A percentile compares a stretch with the other conserved stretches of the same genome.
phyloP scores from a whole-genome alignment of 257 asterid species.

The Sherardia arvensis region DNA sequence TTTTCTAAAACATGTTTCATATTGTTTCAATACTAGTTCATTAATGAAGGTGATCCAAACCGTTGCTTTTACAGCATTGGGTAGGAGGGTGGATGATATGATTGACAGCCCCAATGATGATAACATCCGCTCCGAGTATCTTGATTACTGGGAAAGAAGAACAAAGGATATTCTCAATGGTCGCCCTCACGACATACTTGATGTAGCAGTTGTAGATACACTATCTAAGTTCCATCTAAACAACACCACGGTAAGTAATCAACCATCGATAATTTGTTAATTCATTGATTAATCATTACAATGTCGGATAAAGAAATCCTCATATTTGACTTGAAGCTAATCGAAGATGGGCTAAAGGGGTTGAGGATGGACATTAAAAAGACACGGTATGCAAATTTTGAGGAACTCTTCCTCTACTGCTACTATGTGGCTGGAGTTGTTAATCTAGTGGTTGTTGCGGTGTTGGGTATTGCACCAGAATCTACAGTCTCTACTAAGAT shows the following conservation, averaged over 20 bases:
- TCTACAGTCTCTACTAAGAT: constrained; percentile 36
- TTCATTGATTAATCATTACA: too few species aligned
- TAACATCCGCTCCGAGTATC: constrained; percentile 36
- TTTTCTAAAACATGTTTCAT: neutral
- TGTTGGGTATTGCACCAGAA: constrained; percentile 80
- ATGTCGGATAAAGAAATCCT: too few species aligned
- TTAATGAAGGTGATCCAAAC: too few species aligned
- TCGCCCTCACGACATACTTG: constrained; percentile 65
- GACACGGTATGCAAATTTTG: constrained; percentile 44
- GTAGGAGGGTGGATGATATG: constrained; percentile 74
- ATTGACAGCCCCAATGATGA: constrained; percentile 64
- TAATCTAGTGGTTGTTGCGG: constrained; percentile 69
- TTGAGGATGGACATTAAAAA: constrained; percentile 77
- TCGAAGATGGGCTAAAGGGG: constrained; percentile 79
- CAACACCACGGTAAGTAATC: constrained; percentile 44
- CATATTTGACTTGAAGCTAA: constrained; percentile 34
- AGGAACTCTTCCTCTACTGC: constrained; percentile 62
- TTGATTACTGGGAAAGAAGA: constrained; percentile 74
- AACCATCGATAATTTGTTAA: too few species aligned
- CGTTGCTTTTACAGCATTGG: constrained; percentile 41
- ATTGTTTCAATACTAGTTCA: neutral
- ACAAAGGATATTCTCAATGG: constrained; percentile 53
- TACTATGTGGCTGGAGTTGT: constrained; percentile 76
- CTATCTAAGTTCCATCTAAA: constrained; percentile 51
- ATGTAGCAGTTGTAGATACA: constrained; percentile 67